phyloP scores from a whole-genome alignment of 1,139 yeast genomes.

The Lodderomyces oxycetoniae region DNA sequence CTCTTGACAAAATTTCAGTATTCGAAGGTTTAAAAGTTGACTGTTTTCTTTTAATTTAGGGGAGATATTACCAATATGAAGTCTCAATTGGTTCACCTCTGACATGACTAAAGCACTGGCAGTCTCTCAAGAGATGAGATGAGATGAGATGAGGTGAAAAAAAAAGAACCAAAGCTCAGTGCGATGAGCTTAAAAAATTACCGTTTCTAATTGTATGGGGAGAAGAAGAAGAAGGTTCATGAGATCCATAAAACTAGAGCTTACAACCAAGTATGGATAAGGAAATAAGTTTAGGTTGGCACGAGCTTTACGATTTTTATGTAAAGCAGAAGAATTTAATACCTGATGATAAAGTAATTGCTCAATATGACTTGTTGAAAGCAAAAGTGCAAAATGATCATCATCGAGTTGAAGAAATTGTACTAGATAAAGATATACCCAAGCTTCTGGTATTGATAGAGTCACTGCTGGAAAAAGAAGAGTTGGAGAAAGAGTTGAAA shows the following conservation, averaged over 20 bases:
- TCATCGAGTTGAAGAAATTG: background rate
- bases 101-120: no score
- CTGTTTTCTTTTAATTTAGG: constrained; percentile 42
- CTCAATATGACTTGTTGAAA: background rate
- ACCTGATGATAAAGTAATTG: constrained; percentile 4
- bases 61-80: constrained; percentile 72
- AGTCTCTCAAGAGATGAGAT: no score
- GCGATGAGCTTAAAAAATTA: no score
- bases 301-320: constrained; percentile 10
- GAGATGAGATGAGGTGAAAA: no score
- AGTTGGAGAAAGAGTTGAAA: constrained; percentile 23
- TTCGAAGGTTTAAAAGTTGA: constrained; percentile 40
- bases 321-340: constrained; percentile 3
- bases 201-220: no score
- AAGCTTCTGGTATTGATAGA: constrained; percentile 15
- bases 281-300: constrained; percentile 8
- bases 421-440: constrained; percentile 12
- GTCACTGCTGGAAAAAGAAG: constrained; percentile 13
- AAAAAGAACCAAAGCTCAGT: no score
- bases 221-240: no score
- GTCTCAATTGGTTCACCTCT: constrained; percentile 33
- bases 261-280: constrained; percentile 3
- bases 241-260: no score
- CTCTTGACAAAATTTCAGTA: constrained; percentile 52
- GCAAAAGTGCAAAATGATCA: background rate